phyloP scores from a whole-genome alignment of 1,139 yeast genomes.

The Debaryomyces nepalensis region DNA sequence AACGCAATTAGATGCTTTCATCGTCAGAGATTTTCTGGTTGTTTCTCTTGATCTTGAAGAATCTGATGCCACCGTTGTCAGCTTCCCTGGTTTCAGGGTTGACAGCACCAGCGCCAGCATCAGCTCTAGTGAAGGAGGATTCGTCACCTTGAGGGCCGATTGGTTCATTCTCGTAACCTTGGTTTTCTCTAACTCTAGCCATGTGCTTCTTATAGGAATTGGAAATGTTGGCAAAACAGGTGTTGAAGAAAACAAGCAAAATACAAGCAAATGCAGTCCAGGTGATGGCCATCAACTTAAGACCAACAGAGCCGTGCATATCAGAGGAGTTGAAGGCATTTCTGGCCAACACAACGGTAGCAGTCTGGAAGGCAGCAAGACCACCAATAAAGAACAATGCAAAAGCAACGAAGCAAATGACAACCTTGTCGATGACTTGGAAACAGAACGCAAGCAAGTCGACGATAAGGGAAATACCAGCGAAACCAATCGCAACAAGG shows the following conservation, averaged over 20 bases:
- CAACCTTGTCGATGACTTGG: slow-evolving; percentile 55
- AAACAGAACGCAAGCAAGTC: slow-evolving; percentile 51
- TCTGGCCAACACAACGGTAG: slow-evolving; percentile 67
- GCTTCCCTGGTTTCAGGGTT: slow-evolving; percentile 41
- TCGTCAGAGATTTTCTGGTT: slow-evolving; percentile 62
- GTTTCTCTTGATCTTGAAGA: slow-evolving; percentile 77
- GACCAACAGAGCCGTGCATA: slow-evolving; percentile 54
- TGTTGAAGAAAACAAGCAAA: slow-evolving; percentile 55
- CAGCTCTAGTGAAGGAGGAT: slow-evolving; percentile 51
- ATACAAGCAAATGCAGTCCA: slow-evolving; percentile 71
- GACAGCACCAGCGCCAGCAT: slow-evolving; percentile 34
- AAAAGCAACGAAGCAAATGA: slow-evolving; percentile 54
- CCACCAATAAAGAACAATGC: slow-evolving; percentile 61
- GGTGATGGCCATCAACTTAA: slow-evolving; percentile 60
- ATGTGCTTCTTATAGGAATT: slow-evolving; percentile 53
- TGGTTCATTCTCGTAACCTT: slow-evolving; percentile 21
- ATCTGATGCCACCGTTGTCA: slow-evolving; percentile 67
- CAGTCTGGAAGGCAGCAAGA: slow-evolving; percentile 69
- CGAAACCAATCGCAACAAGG: slow-evolving; percentile 62
- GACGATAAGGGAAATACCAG: slow-evolving; percentile 45
- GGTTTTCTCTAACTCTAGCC: slow-evolving; percentile 35
- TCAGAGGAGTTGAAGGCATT: slow-evolving; percentile 59
- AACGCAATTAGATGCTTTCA: slow-evolving; percentile 54
- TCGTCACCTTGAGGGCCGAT: slow-evolving; percentile 38
- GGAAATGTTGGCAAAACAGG: slow-evolving; percentile 57